phyloP scores from a whole-genome alignment of 2,329 filamentous ascomycete genomes.

The Penicillium sp. region DNA sequence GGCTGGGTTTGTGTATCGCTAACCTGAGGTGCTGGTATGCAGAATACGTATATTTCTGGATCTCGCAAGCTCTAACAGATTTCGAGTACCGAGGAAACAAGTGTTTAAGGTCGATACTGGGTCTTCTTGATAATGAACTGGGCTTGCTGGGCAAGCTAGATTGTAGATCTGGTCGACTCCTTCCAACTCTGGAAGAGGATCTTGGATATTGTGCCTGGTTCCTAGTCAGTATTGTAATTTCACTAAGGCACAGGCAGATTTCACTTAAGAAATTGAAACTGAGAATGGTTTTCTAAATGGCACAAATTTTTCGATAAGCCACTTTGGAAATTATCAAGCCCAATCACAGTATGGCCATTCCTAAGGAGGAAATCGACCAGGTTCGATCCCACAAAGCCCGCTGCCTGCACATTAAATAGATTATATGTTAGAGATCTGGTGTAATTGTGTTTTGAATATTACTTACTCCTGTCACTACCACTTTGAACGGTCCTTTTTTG shows the following conservation, averaged over 20 bases:
- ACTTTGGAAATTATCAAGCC: slow-evolving; percentile 18
- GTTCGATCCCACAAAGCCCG: slow-evolving; percentile 20
- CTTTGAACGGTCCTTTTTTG: not conserved
- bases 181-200: slow-evolving; percentile 1
- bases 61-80: slow-evolving; percentile 33
- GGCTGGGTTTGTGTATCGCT: not conserved
- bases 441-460: not conserved
- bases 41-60: slow-evolving; percentile 30
- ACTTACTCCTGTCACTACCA: slow-evolving; percentile 1
- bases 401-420: slow-evolving; percentile 6
- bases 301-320: slow-evolving; percentile 12
- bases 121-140: slow-evolving; percentile 34
- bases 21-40: slow-evolving; percentile 34
- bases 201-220: slow-evolving; percentile 17
- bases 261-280: slow-evolving; percentile 14
- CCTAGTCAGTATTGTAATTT: not conserved
- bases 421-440: not conserved
- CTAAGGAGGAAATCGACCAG: slow-evolving; percentile 18
- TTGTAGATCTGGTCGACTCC: slow-evolving; percentile 36
- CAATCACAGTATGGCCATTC: slow-evolving; percentile 16
- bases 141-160: slow-evolving; percentile 36
- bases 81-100: slow-evolving; percentile 33
- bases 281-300: slow-evolving; percentile 10
- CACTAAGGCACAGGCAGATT: not conserved
- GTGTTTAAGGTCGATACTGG: slow-evolving; percentile 34